phyloP scores from a whole-genome alignment of 1,284 basidiomycete species.

The Cystobasidiaceae sp. region DNA sequence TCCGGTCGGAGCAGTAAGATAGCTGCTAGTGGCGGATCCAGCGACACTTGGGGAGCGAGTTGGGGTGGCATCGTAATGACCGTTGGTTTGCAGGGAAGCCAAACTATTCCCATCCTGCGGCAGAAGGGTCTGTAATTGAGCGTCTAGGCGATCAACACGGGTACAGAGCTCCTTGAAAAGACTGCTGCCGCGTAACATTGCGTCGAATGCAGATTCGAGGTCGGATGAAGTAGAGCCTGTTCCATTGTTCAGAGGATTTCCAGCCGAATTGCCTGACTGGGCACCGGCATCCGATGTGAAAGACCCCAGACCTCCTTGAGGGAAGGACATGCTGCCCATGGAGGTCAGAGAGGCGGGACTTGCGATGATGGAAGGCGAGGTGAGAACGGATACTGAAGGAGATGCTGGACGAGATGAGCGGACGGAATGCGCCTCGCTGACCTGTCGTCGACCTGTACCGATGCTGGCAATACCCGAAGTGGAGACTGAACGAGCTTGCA shows the following conservation, averaged over 20 bases:
- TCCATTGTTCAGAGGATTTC: neutral
- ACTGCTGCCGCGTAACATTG: conserved; percentile 18
- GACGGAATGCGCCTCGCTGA: conserved; percentile 25
- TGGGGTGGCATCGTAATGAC: conserved; percentile 26
- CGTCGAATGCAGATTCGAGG: conserved; percentile 29
- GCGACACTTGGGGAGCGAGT: conserved; percentile 29
- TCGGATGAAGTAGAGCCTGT: conserved; percentile 20
- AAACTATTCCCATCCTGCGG: neutral
- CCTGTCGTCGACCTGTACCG: conserved; percentile 9
- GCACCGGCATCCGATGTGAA: too few species aligned
- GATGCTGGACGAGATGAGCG: conserved; percentile 27
- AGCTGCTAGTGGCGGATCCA: conserved; percentile 6
- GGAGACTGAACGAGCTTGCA: conserved; percentile 18
- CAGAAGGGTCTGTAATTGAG: conserved; percentile 6
- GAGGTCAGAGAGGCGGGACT: too few species aligned
- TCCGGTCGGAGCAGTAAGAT: conserved; percentile 5
- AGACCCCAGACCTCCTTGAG: too few species aligned
- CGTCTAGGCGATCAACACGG: conserved; percentile 18
- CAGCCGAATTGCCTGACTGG: too few species aligned
- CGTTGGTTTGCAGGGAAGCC: neutral
- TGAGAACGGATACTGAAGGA: conserved; percentile 7
- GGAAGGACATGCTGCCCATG: too few species aligned
- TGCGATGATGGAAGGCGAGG: neutral
- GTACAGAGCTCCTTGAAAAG: conserved; percentile 19
- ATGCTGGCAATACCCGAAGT: conserved; percentile 21